Base-by-base conservation (phyloP, 2,329 filamentous ascomycete species). In the Fusarium musae region DNA sequence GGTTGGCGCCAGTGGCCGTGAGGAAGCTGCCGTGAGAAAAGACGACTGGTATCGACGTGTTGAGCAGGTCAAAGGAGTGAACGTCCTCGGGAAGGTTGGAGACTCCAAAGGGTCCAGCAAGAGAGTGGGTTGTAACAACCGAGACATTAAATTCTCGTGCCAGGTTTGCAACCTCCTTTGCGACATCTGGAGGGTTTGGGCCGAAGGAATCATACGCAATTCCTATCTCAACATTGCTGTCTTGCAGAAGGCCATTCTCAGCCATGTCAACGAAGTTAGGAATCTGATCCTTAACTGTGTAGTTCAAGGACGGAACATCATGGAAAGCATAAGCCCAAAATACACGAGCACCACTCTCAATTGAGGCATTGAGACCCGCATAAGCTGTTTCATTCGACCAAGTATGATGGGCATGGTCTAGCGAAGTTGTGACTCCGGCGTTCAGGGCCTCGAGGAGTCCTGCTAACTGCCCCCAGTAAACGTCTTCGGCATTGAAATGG, bases 351-450 rank as follows among this genome's bases (percentile, higher is more conserved):
- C 86, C 83, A 43, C 86, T 87, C 19, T 87, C 84, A 9, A 87
- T 78, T 1, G 82, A 84, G 0, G 83, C 87, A 9, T 84, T 81
- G 4, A 87, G 75, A 1, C 86, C 86, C 0, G 86, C 85, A 28
- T 83, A 79, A 0, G 84, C 76, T 1, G 81, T 83, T 2, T 82
- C 82, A 15, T 82, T 79, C 2, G 81, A 84, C 82, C 83, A 87
- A 0, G 82, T 87, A 34, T 86, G 82, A 40, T 87, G 86, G 2
- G 87, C 87, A 54, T 89, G 87, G 61, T 89, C 87, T 1, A 89
- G 80, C 0, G 83, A 82, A 0, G 86, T 86, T 1, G 87, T 89
- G 15, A 88, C 87, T 9, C 87, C 87, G 0, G 84, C 85, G 36
- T 87, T 85, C n/a, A 89, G 74, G 1, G 84, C 81, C 66, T 89